Evolutionary conservation across 176 grass and related monocot species (phyloP).

Genomic region (Carex myosuroides): DNA sequence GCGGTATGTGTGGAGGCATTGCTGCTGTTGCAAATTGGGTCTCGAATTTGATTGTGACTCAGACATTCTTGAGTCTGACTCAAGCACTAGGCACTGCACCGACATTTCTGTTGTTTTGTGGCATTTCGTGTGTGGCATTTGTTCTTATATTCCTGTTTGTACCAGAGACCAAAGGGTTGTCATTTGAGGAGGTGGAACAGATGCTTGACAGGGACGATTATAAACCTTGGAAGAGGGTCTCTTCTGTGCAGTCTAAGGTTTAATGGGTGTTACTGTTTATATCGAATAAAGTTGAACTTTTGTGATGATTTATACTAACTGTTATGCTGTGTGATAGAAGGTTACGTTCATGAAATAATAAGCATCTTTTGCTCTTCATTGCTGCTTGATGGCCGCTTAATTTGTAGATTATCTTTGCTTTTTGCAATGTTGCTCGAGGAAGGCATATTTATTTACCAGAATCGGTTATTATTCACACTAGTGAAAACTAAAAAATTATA

Average conservation of each 20-base stretch:
- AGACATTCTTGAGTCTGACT: slow-evolving; percentile 85
- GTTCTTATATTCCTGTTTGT: slow-evolving; percentile 67
- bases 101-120: slow-evolving; percentile 87
- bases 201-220: slow-evolving; percentile 75
- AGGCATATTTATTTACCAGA: background rate
- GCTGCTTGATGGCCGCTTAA: background rate
- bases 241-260: slow-evolving; percentile 14
- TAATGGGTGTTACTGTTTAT: slow-evolving; percentile 10
- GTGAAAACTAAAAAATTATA: no score
- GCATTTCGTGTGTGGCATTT: slow-evolving; percentile 45
- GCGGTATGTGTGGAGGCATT: slow-evolving; percentile 79
- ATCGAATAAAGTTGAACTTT: background rate
- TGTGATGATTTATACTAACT: slow-evolving; percentile 4
- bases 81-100: slow-evolving; percentile 71
- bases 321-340: background rate
- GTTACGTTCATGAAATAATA: background rate
- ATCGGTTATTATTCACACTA: no score
- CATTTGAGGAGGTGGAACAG: slow-evolving; percentile 83
- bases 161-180: slow-evolving; percentile 91
- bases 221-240: slow-evolving; percentile 67
- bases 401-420: background rate
- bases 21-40: slow-evolving; percentile 95
- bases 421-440: background rate
- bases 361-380: background rate
- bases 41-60: slow-evolving; percentile 86